Evolutionary conservation across 768 basidiomycete genomes (phyloP).

Genomic region (Hygrophorus pudorinus): DNA sequence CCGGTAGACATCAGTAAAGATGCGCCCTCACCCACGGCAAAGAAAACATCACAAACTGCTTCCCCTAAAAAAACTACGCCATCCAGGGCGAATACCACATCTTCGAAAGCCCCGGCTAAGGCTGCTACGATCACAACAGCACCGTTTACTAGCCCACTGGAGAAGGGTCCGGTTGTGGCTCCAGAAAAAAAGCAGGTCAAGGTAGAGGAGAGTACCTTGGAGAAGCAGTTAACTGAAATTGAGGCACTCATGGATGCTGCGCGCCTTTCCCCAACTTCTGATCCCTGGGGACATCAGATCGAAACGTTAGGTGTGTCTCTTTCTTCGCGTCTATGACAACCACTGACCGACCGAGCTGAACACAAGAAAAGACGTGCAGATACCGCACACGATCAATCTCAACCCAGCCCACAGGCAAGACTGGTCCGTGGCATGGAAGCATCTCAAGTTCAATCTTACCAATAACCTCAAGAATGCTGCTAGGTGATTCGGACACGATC

Average conservation of each 20-base stretch:
- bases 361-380: slow-evolving; percentile 33
- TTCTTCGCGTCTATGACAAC: not conserved
- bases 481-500: slow-evolving; percentile 12
- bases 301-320: slow-evolving; percentile 29
- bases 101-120: slow-evolving; percentile 14
- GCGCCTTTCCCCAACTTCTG: slow-evolving; percentile 25
- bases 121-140: no score
- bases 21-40: no score
- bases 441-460: slow-evolving; percentile 13
- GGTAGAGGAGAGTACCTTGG: slow-evolving; percentile 9
- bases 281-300: slow-evolving; percentile 31
- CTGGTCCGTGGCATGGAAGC: not conserved
- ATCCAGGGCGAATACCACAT: slow-evolving; percentile 10
- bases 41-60: no score
- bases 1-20: no score
- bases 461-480: slow-evolving; percentile 23
- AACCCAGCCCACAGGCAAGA: slow-evolving; percentile 6
- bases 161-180: slow-evolving; percentile 4
- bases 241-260: slow-evolving; percentile 25
- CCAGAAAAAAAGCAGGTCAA: slow-evolving; percentile 8
- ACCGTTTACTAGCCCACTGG: slow-evolving; percentile 7
- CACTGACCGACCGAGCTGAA: not conserved
- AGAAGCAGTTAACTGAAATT: slow-evolving; percentile 26
- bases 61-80: slow-evolving; percentile 8
- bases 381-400: slow-evolving; percentile 20